phyloP scores from a whole-genome alignment of 768 basidiomycete species.

The Leucosporidium scottii region DNA sequence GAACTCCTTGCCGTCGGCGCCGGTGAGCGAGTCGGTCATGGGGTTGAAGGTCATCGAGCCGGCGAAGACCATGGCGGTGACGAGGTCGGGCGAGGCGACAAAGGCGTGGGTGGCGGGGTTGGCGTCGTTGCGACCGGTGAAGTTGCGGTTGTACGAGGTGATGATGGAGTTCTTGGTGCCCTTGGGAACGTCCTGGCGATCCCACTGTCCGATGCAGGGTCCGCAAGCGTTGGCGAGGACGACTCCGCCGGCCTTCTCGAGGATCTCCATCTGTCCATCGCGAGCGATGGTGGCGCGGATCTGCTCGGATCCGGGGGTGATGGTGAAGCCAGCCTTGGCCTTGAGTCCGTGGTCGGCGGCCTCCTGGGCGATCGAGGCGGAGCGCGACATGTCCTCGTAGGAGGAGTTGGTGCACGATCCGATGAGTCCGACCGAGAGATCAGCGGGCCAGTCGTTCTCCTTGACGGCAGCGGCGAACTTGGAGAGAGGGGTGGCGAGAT shows the following conservation, averaged over 20 bases:
- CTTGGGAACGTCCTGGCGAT: constrained; percentile 91
- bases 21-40: constrained; percentile 76
- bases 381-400: constrained; percentile 99
- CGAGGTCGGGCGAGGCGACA: constrained; percentile 86
- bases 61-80: constrained; percentile 93
- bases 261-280: constrained; percentile 82
- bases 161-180: constrained; percentile 97
- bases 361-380: constrained; percentile 85
- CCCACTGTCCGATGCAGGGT: constrained; percentile 99
- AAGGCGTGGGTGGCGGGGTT: constrained; percentile 98
- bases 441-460: constrained; percentile 93
- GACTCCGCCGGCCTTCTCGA: constrained; percentile 80
- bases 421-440: constrained; percentile 94
- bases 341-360: constrained; percentile 78
- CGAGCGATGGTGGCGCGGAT: constrained; percentile 95
- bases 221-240: constrained; percentile 98
- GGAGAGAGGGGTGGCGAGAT: constrained; percentile 96
- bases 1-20: constrained; percentile 90
- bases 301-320: constrained; percentile 97
- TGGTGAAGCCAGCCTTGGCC: constrained; percentile 89
- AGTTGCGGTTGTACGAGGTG: constrained; percentile 99
- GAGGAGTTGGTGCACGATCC: constrained; percentile 99
- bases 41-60: constrained; percentile 96
- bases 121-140: constrained; percentile 98
- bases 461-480: constrained; percentile 85